Percentiles rank a stretch among this genome's conserved stretches.
phyloP scores from a whole-genome alignment of 2,329 filamentous ascomycete species.

The Trichocomaceae sp. region DNA sequence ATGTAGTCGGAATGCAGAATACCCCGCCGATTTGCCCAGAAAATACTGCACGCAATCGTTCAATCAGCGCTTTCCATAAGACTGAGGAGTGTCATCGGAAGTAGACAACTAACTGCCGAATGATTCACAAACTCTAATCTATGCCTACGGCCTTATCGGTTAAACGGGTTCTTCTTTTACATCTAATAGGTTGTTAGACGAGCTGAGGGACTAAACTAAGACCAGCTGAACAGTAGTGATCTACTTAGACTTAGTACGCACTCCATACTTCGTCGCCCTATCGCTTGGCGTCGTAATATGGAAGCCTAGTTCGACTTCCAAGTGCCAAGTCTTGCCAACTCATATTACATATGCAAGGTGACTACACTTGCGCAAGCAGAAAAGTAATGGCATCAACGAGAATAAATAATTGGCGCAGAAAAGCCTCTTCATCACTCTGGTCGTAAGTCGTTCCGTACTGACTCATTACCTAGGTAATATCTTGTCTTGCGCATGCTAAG shows the following conservation, averaged over 20 bases:
- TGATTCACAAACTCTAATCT: not conserved
- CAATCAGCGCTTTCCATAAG: not conserved
- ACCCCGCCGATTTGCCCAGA: not conserved
- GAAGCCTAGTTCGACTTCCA: not conserved
- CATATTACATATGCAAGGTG: conserved; percentile 3
- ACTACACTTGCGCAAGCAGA: not conserved
- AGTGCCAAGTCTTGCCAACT: conserved; percentile 8
- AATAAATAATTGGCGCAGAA: not conserved
- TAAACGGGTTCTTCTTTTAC: not conserved
- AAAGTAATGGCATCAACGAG: not conserved
- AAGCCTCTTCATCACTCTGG: not conserved
- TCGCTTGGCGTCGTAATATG: not conserved
- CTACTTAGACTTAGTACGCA: not conserved
- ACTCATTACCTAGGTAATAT: not conserved
- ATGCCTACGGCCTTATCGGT: not conserved
- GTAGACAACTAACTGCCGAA: not conserved
- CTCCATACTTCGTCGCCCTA: not conserved
- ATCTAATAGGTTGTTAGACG: not conserved
- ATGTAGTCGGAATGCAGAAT: not conserved
- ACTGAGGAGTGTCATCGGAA: not conserved
- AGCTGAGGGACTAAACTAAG: not conserved
- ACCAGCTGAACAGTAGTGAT: not conserved
- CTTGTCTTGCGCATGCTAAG: not conserved
- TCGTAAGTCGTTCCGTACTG: not conserved
- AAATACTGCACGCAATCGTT: not conserved